Evolutionary conservation across 495 filamentous ascomycete genomes (phyloP), one percentile per base, ranked within the genome.

Genomic region (Astrocystis sublimbata): DNA sequence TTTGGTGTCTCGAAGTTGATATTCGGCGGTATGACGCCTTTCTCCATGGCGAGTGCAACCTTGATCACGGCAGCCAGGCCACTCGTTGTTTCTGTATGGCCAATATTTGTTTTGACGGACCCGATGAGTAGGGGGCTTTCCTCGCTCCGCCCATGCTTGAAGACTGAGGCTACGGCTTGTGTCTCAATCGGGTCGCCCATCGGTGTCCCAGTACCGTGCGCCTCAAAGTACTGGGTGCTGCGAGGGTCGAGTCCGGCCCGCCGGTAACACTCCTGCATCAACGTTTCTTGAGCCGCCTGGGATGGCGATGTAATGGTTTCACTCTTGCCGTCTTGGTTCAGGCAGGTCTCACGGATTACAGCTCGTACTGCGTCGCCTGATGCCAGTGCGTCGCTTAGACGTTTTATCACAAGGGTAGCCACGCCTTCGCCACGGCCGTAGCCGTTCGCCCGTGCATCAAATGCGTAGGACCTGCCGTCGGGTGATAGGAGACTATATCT

Each of bases 351-450:
- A 6, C 82, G 77, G 53, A 90, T 83, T 0, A 89, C 73, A 10
- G 78, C 81, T 9, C 83, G 75, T 35, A 88, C 81, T 1, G 75
- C 75, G 51, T 82, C 75, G 5, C 73, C 72, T 49, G 77, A 75
- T 0, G 26, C 13, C 2, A 79, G 13, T 1, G 79, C 86, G 40
- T 79, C 75, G 2, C 51, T 35, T 0, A 87, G 65, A 6, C 52
- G 64, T 66, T 89, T 90, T 4, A 90, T 26, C 3, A 80, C 68
- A 0, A 88, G n/a, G 0, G 74, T 73, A 15, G 68, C 77, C 9
- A 85, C 54, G 1, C 78, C 86, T 52, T 90, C 87, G 1, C 76
- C 87, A 4, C 86, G 71, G 0, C 68, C 82, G 68, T 84, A 89
- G 0, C 87, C 87, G 64, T 85, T 70, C 0, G 85, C 87, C 0